Conservation (phyloP, 2,329 filamentous ascomycete genomes). For the Claviceps fusiformis region DNA sequence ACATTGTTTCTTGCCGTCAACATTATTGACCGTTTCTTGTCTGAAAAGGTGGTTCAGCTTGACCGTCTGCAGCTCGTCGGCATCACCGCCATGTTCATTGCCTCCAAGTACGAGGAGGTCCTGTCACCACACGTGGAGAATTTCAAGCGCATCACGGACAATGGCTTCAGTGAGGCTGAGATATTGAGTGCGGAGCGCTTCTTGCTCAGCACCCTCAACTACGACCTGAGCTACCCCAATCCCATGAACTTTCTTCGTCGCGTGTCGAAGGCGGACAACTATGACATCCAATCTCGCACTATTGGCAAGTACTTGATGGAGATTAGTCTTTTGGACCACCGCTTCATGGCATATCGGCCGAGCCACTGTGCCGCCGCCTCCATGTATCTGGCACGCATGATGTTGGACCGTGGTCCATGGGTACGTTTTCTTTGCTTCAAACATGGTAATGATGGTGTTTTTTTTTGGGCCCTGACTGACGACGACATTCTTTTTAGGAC, state of each 20-base stretch:
- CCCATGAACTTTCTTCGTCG: constrained; percentile 99
- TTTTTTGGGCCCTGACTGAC: constrained; percentile 14
- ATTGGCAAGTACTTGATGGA: constrained; percentile 97
- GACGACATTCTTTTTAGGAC: constrained; percentile 38
- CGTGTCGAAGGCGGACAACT: constrained; percentile 98
- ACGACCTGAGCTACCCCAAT: constrained; percentile 96
- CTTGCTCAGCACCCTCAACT: constrained; percentile 79
- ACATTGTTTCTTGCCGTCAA: constrained; percentile 95
- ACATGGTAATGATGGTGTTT: no score
- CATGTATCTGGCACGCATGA: constrained; percentile 88
- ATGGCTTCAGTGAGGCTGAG: constrained; percentile 89
- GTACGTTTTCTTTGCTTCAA: constrained; percentile 34
- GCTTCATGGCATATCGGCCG: constrained; percentile 79
- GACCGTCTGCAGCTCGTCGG: constrained; percentile 93
- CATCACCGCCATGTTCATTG: constrained; percentile 98
- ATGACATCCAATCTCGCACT: constrained; percentile 94
- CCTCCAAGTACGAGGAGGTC: constrained; percentile 97
- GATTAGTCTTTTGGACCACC: constrained; percentile 88
- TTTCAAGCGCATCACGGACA: constrained; percentile 93
- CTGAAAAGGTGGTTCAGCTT: constrained; percentile 86
- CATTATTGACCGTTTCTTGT: constrained; percentile 96
- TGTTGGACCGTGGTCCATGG: constrained; percentile 85
- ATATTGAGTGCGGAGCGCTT: constrained; percentile 96
- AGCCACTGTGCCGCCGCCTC: constrained; percentile 83
- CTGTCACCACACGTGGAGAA: constrained; percentile 93